Evolutionary conservation across 2,329 filamentous ascomycete genomes (phyloP), one percentile per base, ranked within the genome.

Genomic region (Paracorniculantispora psalliotae): DNA sequence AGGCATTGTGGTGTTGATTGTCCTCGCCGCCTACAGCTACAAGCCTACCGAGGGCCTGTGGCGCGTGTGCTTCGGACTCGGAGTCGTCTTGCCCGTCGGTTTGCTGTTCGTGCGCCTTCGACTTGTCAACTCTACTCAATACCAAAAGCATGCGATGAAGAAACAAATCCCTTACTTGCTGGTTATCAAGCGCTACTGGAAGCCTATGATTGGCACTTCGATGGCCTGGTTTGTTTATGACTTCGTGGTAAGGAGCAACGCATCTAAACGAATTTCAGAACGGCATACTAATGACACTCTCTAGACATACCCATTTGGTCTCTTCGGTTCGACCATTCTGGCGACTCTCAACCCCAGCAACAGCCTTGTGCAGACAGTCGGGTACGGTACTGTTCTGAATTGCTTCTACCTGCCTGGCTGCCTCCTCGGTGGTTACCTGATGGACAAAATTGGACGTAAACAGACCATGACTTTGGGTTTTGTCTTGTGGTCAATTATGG

Each of bases 71-170:
- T 67, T 67, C 17, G 66, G 66, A 7, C 33, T 67, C 4, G 66
- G 66, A 7, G 53, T 67, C 26, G 50, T 63, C 8, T 43, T 69
- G 7, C 81, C 81, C 0, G 68, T 84, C 3, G 73, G 74, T 1
- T 73, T 84, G 17, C 79, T 83, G 53, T 81, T 81, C 66, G 81
- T 84, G 60, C 79, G 82, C 12, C 67, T 84, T 37, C 79, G 73
- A 46, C 77, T 79, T 64, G 67, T 77, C 54, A 81, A 78, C 68
- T 83, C 71, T 52, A 83, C 70, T 79, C 67, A 68, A 37, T 69
- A 68, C 52, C 50, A 59, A 26, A 67, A 66, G 13, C 66, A 68
- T 19, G 67, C 67, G 6, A 68, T 69, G 44, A 65, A 68, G 54
- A 46, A 51, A 17, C 52, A 67, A 19, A 63, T 68, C n/a, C 67